Conservation (phyloP, 2,329 filamentous ascomycete species). For the Periconia macrospinosa region DNA sequence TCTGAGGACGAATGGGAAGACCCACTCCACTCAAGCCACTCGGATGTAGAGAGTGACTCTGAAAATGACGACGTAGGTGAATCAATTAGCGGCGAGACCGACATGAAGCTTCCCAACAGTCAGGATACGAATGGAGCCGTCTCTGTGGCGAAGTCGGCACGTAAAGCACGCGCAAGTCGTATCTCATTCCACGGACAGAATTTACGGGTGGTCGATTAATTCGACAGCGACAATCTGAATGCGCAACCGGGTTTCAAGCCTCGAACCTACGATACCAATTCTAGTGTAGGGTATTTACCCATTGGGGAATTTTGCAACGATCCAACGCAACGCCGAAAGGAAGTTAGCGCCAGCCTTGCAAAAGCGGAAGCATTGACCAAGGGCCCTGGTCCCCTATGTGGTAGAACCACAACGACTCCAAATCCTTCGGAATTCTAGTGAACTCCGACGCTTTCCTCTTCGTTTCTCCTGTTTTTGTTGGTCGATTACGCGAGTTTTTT, state of each 20-base stretch:
- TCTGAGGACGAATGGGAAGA: slow-evolving; percentile 14
- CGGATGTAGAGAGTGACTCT: slow-evolving; percentile 8
- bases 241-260: not conserved
- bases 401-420: not conserved
- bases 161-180: slow-evolving; percentile 8
- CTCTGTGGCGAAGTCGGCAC: slow-evolving; percentile 4
- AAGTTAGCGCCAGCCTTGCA: not conserved
- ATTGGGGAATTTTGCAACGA: too few species aligned
- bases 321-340: too few species aligned
- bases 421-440: not conserved
- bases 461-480: not conserved
- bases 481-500: not conserved
- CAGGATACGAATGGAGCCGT: not conserved
- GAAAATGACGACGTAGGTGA: slow-evolving; percentile 1
- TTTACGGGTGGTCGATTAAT: not conserved
- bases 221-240: not conserved
- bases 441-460: not conserved
- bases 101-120: slow-evolving; percentile 2
- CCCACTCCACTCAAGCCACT: slow-evolving; percentile 11
- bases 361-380: too few species aligned
- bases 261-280: not conserved
- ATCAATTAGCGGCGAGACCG: not conserved
- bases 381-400: too few species aligned
- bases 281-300: too few species aligned
- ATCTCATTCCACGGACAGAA: slow-evolving; percentile 11